phyloP scores from a whole-genome alignment of 2,329 filamentous ascomycete genomes.

The Cercospora brassicicola region DNA sequence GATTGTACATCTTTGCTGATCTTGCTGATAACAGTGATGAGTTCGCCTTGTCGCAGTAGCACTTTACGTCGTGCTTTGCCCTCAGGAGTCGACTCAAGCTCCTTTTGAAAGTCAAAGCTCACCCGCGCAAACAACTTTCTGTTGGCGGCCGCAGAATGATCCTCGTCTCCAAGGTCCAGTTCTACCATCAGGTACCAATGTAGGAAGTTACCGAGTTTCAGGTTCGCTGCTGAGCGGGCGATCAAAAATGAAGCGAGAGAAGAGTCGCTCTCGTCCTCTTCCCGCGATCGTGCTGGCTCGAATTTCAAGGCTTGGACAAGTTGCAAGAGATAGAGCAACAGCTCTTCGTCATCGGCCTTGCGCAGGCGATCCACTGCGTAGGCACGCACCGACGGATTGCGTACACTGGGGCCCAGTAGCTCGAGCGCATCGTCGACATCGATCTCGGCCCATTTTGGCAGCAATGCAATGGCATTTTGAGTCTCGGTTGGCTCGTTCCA shows the following conservation, averaged over 20 bases:
- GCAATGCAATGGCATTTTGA: conserved; percentile 82
- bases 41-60: conserved; percentile 81
- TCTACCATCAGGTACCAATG: conserved; percentile 99
- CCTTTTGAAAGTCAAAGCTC: conserved; percentile 92
- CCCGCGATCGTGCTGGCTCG: conserved; percentile 59
- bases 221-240: conserved; percentile 79
- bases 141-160: conserved; percentile 63
- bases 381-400: conserved; percentile 81
- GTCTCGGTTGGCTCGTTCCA: conserved; percentile 86
- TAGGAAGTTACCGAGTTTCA: conserved; percentile 89
- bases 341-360: conserved; percentile 88
- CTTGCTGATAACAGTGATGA: conserved; percentile 81
- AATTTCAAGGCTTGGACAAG: conserved; percentile 95
- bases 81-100: conserved; percentile 69
- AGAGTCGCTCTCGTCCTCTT: conserved; percentile 63
- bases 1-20: conserved; percentile 86
- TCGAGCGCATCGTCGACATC: conserved; percentile 96
- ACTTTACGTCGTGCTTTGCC: conserved; percentile 73
- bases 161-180: conserved; percentile 66
- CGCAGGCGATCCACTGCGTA: conserved; percentile 90
- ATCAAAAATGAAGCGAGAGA: conserved; percentile 89
- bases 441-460: conserved; percentile 93
- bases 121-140: conserved; percentile 88
- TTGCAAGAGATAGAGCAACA: conserved; percentile 87
- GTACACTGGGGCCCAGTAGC: conserved; percentile 86